These are phyloP conservation scores for Daedaleopsis sinensis DNA, from an alignment of 768 basidiomycete genomes.

Conservation along the genomic window DNA sequence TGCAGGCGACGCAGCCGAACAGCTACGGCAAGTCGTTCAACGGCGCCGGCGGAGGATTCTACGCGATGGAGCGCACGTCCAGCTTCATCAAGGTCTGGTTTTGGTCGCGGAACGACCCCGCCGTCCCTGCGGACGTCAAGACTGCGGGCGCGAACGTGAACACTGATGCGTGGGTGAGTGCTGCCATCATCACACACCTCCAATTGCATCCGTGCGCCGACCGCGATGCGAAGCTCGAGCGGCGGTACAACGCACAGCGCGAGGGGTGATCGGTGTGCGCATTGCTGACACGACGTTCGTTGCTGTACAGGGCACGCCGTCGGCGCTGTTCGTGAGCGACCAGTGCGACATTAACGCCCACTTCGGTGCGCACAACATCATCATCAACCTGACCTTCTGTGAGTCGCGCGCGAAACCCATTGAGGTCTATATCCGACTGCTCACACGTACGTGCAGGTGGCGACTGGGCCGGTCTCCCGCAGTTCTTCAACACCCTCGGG, in stretches of 20 bases:
- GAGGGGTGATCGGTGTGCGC: background rate
- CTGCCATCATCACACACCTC: background rate
- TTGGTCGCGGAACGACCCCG: constrained; percentile 54
- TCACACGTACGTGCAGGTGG: constrained; percentile 46
- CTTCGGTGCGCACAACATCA: constrained; percentile 61
- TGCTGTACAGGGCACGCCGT: constrained; percentile 51
- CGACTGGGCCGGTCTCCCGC: constrained; percentile 54
- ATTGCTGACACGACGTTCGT: background rate
- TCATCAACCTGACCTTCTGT: constrained; percentile 76
- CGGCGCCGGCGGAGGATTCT: constrained; percentile 64
- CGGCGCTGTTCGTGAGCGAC: constrained; percentile 62
- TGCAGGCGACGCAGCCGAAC: constrained; percentile 38
- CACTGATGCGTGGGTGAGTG: constrained; percentile 54
- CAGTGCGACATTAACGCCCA: constrained; percentile 58
- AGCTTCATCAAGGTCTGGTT: constrained; percentile 70
- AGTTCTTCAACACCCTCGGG: constrained; percentile 41
- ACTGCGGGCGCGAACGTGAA: constrained; percentile 45
- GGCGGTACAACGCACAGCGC: too few species aligned
- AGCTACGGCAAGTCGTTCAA: constrained; percentile 67
- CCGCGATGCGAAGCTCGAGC: background rate
- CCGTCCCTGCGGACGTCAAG: constrained; percentile 50
- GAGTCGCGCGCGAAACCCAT: constrained; percentile 26
- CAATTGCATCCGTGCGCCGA: background rate
- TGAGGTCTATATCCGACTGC: background rate
- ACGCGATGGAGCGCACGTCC: constrained; percentile 60